phyloP scores from a whole-genome alignment of 2,329 filamentous ascomycete species.

The Ceratocystiopsis minuta region DNA sequence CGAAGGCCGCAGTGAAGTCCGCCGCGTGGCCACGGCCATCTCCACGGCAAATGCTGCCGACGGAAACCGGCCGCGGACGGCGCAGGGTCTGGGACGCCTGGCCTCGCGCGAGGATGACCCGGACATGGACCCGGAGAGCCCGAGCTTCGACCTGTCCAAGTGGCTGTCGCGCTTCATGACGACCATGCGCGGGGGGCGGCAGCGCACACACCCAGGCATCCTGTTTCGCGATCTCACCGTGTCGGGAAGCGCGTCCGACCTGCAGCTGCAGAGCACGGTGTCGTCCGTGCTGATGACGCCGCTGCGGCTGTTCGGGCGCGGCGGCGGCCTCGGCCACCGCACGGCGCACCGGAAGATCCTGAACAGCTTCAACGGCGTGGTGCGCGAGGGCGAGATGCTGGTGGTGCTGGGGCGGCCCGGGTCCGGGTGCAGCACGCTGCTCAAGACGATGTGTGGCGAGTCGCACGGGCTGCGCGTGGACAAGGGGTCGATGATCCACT shows the following conservation, averaged over 20 bases:
- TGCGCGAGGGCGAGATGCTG: slow-evolving; percentile 36
- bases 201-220: slow-evolving; percentile 43
- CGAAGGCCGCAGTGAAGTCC: slow-evolving; percentile 4
- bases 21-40: slow-evolving; percentile 24
- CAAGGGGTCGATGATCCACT: slow-evolving; percentile 34
- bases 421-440: slow-evolving; percentile 38
- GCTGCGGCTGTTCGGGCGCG: slow-evolving; percentile 26
- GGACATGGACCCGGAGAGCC: slow-evolving; percentile 26
- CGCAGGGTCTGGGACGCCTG: slow-evolving; percentile 13
- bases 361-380: slow-evolving; percentile 38
- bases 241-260: slow-evolving; percentile 46
- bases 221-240: slow-evolving; percentile 50
- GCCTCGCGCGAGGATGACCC: slow-evolving; percentile 13
- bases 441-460: slow-evolving; percentile 42
- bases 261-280: slow-evolving; percentile 53
- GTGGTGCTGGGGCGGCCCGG: slow-evolving; percentile 39
- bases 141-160: slow-evolving; percentile 27
- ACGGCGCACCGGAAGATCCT: slow-evolving; percentile 47
- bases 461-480: slow-evolving; percentile 37
- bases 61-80: slow-evolving; percentile 21
- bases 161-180: slow-evolving; percentile 43
- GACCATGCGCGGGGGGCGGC: slow-evolving; percentile 24
- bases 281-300: slow-evolving; percentile 38
- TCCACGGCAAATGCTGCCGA: slow-evolving; percentile 17
- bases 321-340: slow-evolving; percentile 38